Evolutionary conservation across 108 stramenopile species (phyloP).

Genomic region (Phaeodactylum tricornutum): DNA sequence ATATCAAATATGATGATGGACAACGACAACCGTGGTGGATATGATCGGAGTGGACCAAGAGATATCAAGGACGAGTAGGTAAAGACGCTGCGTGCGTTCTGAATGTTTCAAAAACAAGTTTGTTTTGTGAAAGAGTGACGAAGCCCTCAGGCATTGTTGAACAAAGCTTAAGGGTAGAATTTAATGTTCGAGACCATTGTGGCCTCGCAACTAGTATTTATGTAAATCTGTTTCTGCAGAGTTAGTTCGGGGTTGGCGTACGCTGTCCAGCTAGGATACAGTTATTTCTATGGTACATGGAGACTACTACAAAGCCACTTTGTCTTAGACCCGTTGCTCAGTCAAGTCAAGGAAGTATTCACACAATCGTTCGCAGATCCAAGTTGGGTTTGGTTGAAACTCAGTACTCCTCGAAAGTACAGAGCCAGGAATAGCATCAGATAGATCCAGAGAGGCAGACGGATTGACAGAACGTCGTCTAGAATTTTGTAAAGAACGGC

Average conservation of each 20-base stretch:
- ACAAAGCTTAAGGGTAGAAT: background rate
- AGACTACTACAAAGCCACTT: too few relatives aligned
- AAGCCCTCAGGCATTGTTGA: background rate
- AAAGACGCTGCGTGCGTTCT: background rate
- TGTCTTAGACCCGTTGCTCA: too few relatives aligned
- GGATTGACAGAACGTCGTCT: too few relatives aligned
- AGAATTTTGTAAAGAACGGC: too few relatives aligned
- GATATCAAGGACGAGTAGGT: background rate
- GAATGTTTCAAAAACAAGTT: background rate
- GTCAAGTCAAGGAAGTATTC: too few relatives aligned
- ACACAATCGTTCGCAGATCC: too few relatives aligned
- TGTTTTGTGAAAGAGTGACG: background rate
- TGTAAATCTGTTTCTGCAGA: background rate
- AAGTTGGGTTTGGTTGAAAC: too few relatives aligned
- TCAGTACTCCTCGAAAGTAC: too few relatives aligned
- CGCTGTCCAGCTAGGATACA: background rate
- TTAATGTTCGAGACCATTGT: background rate
- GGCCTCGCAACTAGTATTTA: too few relatives aligned
- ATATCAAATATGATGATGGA: background rate
- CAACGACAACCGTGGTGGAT: background rate
- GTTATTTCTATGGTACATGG: slow-evolving; percentile 5
- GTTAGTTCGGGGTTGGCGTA: background rate
- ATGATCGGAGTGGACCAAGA: background rate
- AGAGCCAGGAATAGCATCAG: too few relatives aligned
- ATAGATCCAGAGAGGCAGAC: too few relatives aligned